phyloP scores from a whole-genome alignment of 352 stramenopile genomes.

The Globisporangium radiosum region DNA sequence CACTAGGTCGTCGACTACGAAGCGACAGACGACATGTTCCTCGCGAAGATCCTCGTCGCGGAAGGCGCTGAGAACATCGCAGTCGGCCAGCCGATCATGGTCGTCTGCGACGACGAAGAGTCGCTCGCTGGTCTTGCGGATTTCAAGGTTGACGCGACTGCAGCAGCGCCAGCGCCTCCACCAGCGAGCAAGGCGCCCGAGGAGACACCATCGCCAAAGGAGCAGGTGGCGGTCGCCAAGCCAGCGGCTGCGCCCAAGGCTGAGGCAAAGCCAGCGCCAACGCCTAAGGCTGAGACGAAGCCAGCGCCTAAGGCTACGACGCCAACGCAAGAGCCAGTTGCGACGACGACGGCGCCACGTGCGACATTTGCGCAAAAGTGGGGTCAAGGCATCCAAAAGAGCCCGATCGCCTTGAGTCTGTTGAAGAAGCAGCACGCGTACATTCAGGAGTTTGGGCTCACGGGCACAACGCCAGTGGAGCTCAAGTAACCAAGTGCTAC shows the following conservation, averaged over 20 bases:
- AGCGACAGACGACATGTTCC: slow-evolving; percentile 94
- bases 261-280: slow-evolving; percentile 15
- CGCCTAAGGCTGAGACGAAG: slow-evolving; percentile 16
- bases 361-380: slow-evolving; percentile 59
- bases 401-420: slow-evolving; percentile 71
- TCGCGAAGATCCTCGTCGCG: slow-evolving; percentile 95
- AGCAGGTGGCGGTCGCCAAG: slow-evolving; percentile 30
- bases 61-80: slow-evolving; percentile 88
- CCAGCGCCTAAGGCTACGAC: slow-evolving; percentile 1
- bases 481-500: slow-evolving; percentile 26
- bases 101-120: slow-evolving; percentile 90
- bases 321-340: slow-evolving; percentile 1
- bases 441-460: slow-evolving; percentile 74
- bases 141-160: slow-evolving; percentile 62
- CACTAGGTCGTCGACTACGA: slow-evolving; percentile 95
- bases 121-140: slow-evolving; percentile 62
- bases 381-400: slow-evolving; percentile 76
- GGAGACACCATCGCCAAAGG: slow-evolving; percentile 63
- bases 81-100: slow-evolving; percentile 93
- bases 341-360: background rate
- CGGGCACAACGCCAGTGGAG: slow-evolving; percentile 64
- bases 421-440: slow-evolving; percentile 83
- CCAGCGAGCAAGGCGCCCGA: slow-evolving; percentile 39
- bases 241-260: background rate
- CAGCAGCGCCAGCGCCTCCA: slow-evolving; percentile 17